Evolutionary conservation across 2,329 filamentous ascomycete species (phyloP).

Genomic region (Whalleya microplaca): DNA sequence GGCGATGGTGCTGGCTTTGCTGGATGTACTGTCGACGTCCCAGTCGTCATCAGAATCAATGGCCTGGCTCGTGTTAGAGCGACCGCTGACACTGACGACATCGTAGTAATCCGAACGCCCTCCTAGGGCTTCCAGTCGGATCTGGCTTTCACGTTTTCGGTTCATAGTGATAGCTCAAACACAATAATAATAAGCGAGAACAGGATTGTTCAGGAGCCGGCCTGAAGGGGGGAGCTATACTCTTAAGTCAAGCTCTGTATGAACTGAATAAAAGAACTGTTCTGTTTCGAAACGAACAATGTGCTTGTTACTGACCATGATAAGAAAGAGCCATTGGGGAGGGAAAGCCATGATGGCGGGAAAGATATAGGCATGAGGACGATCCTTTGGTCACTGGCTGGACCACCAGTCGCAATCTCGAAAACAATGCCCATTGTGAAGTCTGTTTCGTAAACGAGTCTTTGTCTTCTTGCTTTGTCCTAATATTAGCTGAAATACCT

Average conservation of each 20-base stretch:
- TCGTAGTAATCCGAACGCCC: constrained; percentile 19
- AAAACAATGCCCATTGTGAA: background rate
- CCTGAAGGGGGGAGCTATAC: background rate
- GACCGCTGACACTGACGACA: constrained; percentile 5
- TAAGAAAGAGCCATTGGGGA: background rate
- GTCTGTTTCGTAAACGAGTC: background rate
- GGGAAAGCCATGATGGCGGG: no score
- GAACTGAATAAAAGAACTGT: background rate
- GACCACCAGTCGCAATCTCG: background rate
- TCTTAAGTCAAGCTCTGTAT: background rate
- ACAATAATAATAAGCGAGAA: background rate
- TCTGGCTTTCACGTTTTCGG: constrained; percentile 13
- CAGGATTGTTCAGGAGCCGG: background rate
- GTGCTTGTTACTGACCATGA: background rate
- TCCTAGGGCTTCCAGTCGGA: constrained; percentile 21
- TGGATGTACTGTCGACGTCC: constrained; percentile 7
- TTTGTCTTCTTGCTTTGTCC: background rate
- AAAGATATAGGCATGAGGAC: background rate
- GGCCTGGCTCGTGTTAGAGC: background rate
- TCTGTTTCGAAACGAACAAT: background rate
- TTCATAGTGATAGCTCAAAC: background rate
- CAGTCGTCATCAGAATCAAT: constrained; percentile 3
- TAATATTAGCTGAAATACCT: background rate
- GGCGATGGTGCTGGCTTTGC: constrained; percentile 8
- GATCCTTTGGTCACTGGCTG: background rate